Conservation (phyloP, 148 eudicot species). For the Vaccinium darrowii region DNA sequence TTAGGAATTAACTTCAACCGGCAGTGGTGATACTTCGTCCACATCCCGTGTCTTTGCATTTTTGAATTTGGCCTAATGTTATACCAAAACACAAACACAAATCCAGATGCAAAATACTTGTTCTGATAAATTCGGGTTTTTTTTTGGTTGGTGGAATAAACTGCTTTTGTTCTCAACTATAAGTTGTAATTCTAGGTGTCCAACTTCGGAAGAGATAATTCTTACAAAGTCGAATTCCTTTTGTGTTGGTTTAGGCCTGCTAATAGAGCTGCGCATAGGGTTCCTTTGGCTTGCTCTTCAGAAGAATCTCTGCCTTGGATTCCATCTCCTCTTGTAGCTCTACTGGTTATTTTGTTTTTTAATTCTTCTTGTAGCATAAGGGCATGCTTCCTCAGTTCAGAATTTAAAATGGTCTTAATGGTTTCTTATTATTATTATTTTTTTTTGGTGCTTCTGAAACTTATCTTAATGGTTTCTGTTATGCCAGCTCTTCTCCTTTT, state of each 20-base stretch:
- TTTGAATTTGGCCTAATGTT: not conserved
- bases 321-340: not conserved
- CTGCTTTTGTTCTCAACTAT: not conserved
- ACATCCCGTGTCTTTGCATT: not conserved
- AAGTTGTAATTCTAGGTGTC: not conserved
- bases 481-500: slow-evolving; percentile 16
- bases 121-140: not conserved
- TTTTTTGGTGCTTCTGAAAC: no score
- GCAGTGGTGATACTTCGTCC: not conserved
- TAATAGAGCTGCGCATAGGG: not conserved
- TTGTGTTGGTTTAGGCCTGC: not conserved
- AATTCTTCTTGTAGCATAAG: not conserved
- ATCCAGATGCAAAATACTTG: not conserved
- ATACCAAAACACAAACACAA: not conserved
- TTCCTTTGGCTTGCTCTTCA: not conserved
- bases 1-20: not conserved
- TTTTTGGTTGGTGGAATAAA: not conserved
- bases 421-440: no score
- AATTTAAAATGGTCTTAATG: not conserved
- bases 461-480: not conserved
- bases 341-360: not conserved
- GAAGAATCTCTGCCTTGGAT: not conserved
- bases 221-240: not conserved
- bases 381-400: slow-evolving; percentile 7
- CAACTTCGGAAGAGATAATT: not conserved